Base-by-base conservation (phyloP, 805 yeast genomes). In the Candida chauliodis region DNA sequence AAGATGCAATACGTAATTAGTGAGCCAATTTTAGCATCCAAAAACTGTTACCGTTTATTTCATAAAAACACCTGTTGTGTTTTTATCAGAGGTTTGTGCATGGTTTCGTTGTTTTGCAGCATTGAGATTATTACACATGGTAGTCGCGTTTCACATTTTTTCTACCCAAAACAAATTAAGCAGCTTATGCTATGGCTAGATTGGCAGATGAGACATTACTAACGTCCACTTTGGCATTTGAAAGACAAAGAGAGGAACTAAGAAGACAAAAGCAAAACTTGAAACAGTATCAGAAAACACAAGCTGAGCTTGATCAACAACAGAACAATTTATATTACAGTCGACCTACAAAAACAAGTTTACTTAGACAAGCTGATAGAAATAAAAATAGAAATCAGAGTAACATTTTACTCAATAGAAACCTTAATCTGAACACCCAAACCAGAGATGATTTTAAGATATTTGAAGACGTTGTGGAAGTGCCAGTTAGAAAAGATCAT, bases 271-370 rank as follows among this genome's bases (percentile, higher is more conserved):
- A 26, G 21, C 31, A 25, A 26, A 19, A 23, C 4, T 19, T 34
- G 3, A 23, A 7, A 19, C 29, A 34, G 18, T 25, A 34, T 26
- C 29, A 34, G 4, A 17, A 9, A 20, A 19, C 25, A 2, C 22
- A 26, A 14, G 37, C 30, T 11, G 37, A 33, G 14, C 24, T 33
- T 16, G 36, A 33, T 13, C 22, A 33, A 17, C 29, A 33, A 33
- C 36, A 33, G 24, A 33, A 33, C 24, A 33, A 14, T 24, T 17
- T 33, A 33, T n/a, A 16, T 23, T 33, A 8, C 21, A 23, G 21
- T 13, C 15, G 20, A 33, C 36, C 36, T 4, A 33, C 36, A 9
- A 20, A 33, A 23, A 33, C 16, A n/a, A 33, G 36, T 24, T 16
- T 33, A 17, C 4, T 25, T 5, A 15, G 36, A 33, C 30, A 36